Conservation (phyloP, 2,329 filamentous ascomycete genomes). For the Xylariaceae sp. region DNA sequence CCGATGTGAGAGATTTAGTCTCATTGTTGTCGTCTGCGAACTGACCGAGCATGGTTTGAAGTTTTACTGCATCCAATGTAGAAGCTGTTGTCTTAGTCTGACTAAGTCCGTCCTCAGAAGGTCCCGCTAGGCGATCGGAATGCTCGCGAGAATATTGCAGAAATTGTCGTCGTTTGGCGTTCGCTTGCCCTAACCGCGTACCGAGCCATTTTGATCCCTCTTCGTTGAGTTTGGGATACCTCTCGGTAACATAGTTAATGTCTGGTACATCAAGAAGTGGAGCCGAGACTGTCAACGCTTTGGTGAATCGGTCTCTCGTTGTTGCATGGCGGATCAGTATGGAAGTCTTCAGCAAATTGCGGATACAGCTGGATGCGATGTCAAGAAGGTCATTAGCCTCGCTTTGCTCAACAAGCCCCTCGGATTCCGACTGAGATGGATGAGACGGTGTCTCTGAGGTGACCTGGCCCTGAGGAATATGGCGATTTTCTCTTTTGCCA, state of each 20-base stretch:
- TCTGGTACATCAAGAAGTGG: constrained; percentile 9
- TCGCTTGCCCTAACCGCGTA: constrained; percentile 7
- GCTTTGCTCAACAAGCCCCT: no score
- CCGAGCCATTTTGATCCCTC: neutral
- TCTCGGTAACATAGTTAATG: constrained; percentile 9
- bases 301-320: constrained; percentile 6
- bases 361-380: constrained; percentile 1
- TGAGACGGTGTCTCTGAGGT: neutral
- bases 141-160: constrained; percentile 4
- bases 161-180: constrained; percentile 12
- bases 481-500: neutral
- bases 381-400: constrained; percentile 3
- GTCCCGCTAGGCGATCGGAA: neutral
- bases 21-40: neutral
- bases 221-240: constrained; percentile 4
- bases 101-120: neutral
- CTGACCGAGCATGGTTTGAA: neutral
- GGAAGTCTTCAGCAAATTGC: neutral
- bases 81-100: neutral
- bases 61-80: neutral
- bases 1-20: neutral
- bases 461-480: neutral
- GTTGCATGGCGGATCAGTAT: constrained; percentile 5
- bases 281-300: neutral
- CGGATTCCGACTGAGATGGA: no score